These are phyloP conservation scores for Pichia nakasei DNA, from an alignment of 805 yeast species.

Conservation along the genomic window DNA sequence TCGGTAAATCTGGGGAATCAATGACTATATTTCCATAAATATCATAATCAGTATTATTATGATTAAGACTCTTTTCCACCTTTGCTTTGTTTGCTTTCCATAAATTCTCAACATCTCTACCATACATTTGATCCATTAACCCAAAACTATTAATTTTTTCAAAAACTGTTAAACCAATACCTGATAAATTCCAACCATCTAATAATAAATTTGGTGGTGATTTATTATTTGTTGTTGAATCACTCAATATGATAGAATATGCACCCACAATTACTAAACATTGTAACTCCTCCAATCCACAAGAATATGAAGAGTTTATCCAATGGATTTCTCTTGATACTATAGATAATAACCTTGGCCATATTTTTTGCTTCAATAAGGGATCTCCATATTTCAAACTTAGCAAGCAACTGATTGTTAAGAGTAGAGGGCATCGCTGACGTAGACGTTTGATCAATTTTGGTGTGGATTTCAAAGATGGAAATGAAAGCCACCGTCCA, in stretches of 20 bases:
- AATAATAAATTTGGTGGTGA: slow-evolving; percentile 19
- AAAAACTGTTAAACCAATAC: slow-evolving; percentile 56
- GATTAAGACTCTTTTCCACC: background rate
- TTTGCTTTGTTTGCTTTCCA: slow-evolving; percentile 3
- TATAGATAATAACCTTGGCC: slow-evolving; percentile 36
- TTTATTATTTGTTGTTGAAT: background rate
- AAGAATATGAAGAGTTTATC: slow-evolving; percentile 35
- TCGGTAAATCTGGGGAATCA: too few species aligned
- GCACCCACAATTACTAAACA: slow-evolving; percentile 57
- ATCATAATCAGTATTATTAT: background rate
- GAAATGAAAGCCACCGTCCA: slow-evolving; percentile 73
- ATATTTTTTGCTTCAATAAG: slow-evolving; percentile 31
- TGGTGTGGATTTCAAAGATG: slow-evolving; percentile 40
- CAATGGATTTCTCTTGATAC: slow-evolving; percentile 41
- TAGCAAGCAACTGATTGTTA: slow-evolving; percentile 58
- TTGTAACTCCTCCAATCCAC: slow-evolving; percentile 52
- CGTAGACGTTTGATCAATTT: slow-evolving; percentile 42
- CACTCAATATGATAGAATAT: slow-evolving; percentile 52
- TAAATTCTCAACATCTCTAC: slow-evolving; percentile 13
- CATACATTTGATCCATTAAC: slow-evolving; percentile 22
- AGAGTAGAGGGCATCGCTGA: slow-evolving; percentile 47
- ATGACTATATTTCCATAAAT: too few species aligned
- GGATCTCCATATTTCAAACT: slow-evolving; percentile 45
- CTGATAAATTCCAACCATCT: slow-evolving; percentile 66
- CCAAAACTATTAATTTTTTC: slow-evolving; percentile 41